A percentile compares a stretch with the other conserved stretches of the same genome.
Conservation (phyloP, 2,329 filamentous ascomycete genomes). For the Zasmidium citrigriseum region DNA sequence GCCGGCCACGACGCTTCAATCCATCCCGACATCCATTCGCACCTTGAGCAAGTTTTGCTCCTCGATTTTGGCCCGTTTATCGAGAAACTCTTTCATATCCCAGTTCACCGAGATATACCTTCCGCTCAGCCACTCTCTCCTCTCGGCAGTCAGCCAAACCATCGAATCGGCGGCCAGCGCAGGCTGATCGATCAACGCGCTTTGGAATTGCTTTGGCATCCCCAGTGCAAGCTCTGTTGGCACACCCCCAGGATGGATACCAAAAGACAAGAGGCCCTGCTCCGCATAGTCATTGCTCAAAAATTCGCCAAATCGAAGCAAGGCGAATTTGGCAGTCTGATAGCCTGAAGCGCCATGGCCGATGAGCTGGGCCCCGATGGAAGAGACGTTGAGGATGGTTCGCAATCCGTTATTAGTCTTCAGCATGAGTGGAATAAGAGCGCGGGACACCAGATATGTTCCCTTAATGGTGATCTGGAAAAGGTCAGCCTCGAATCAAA, state of each 20-base stretch:
- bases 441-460: conserved; percentile 32
- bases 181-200: conserved; percentile 30
- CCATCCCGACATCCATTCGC: conserved; percentile 23
- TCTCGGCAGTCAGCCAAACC: conserved; percentile 37
- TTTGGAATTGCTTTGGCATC: conserved; percentile 37
- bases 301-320: conserved; percentile 50
- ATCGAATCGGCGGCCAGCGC: conserved; percentile 35
- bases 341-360: conserved; percentile 42
- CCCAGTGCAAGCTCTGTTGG: conserved; percentile 45
- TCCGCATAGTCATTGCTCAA: conserved; percentile 46
- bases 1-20: neutral
- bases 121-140: conserved; percentile 40
- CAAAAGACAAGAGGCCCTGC: conserved; percentile 45
- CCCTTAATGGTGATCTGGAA: conserved; percentile 52
- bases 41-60: conserved; percentile 39
- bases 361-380: conserved; percentile 40
- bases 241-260: conserved; percentile 50
- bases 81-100: conserved; percentile 42
- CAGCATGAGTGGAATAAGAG: conserved; percentile 51
- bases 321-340: conserved; percentile 49
- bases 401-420: conserved; percentile 32
- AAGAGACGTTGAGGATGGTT: conserved; percentile 47
- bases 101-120: conserved; percentile 40
- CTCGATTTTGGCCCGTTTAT: conserved; percentile 38
- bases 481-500: neutral